phyloP scores from a whole-genome alignment of 2,329 filamentous ascomycete genomes.

The Hypoxylon rubiginosum region DNA sequence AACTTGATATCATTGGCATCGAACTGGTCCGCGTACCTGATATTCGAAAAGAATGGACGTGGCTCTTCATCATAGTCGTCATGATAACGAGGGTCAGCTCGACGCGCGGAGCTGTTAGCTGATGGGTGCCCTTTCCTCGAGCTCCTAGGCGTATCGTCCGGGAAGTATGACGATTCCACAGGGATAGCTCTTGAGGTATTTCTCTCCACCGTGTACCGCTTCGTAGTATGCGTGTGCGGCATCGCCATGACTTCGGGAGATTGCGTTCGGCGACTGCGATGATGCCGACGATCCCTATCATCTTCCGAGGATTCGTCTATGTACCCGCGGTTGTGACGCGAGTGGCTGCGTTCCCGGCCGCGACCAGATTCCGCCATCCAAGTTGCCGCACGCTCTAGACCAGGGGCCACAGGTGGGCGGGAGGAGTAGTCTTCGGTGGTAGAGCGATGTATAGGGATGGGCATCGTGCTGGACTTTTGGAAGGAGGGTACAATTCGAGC shows the following conservation, averaged over 20 bases:
- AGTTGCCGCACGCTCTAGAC: constrained; percentile 43
- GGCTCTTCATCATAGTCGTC: constrained; percentile 41
- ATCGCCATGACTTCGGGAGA: constrained; percentile 45
- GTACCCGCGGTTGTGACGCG: constrained; percentile 34
- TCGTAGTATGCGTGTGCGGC: constrained; percentile 14
- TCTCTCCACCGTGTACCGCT: constrained; percentile 29
- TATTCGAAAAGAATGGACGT: constrained; percentile 27
- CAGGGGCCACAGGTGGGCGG: constrained; percentile 40
- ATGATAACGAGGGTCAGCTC: constrained; percentile 39
- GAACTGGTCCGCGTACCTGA: constrained; percentile 36
- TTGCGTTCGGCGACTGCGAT: constrained; percentile 42
- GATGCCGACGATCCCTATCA: constrained; percentile 44
- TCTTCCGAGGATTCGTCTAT: constrained; percentile 47
- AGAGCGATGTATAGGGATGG: constrained; percentile 39
- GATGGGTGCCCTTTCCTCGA: constrained; percentile 34
- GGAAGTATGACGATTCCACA: constrained; percentile 29
- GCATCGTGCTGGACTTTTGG: constrained; percentile 41
- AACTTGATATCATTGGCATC: constrained; percentile 40
- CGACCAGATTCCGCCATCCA: constrained; percentile 41
- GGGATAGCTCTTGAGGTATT: constrained; percentile 24
- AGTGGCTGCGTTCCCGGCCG: constrained; percentile 44
- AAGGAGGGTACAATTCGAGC: constrained; percentile 38
- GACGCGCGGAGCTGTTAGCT: constrained; percentile 43
- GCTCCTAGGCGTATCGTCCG: constrained; percentile 31
- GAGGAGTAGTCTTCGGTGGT: constrained; percentile 47